Conservation (phyloP, 2,329 filamentous ascomycete species). For the Penicillium crustosum region DNA sequence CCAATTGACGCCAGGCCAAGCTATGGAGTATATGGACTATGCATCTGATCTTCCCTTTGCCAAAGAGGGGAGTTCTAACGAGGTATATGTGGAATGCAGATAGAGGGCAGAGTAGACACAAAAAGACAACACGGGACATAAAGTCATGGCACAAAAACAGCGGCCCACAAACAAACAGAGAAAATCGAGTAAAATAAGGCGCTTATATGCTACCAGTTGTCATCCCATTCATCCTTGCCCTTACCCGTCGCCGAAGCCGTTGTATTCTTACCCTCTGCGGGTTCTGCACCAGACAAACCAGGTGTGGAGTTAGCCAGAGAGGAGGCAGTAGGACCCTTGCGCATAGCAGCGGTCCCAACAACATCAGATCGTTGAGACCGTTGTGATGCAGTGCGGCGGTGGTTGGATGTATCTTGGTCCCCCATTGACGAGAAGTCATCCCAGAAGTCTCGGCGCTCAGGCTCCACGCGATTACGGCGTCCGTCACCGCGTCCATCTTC, state of each 20-base stretch:
- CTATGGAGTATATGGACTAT: background rate
- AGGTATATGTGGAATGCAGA: constrained; percentile 4
- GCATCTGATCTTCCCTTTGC: background rate
- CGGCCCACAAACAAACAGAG: background rate
- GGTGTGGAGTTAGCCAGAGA: constrained; percentile 23
- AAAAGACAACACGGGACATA: background rate
- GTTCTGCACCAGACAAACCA: constrained; percentile 20
- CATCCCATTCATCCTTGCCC: constrained; percentile 60
- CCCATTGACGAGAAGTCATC: constrained; percentile 78
- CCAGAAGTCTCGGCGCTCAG: constrained; percentile 82
- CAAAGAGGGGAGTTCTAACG: background rate
- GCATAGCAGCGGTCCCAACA: constrained; percentile 66
- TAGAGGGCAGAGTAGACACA: constrained; percentile 4
- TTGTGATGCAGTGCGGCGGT: constrained; percentile 31
- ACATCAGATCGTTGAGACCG: constrained; percentile 43
- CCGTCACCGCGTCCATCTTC: constrained; percentile 52
- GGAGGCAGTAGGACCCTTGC: constrained; percentile 42
- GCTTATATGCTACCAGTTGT: constrained; percentile 44
- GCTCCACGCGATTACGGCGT: constrained; percentile 49
- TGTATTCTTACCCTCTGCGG: constrained; percentile 21
- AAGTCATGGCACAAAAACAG: background rate
- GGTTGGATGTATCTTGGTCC: constrained; percentile 24
- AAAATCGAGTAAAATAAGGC: background rate
- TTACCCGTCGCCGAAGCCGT: constrained; percentile 30
- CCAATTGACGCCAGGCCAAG: background rate